Base-by-base conservation (phyloP, 768 basidiomycete genomes). In the Amylocystis lapponica region DNA sequence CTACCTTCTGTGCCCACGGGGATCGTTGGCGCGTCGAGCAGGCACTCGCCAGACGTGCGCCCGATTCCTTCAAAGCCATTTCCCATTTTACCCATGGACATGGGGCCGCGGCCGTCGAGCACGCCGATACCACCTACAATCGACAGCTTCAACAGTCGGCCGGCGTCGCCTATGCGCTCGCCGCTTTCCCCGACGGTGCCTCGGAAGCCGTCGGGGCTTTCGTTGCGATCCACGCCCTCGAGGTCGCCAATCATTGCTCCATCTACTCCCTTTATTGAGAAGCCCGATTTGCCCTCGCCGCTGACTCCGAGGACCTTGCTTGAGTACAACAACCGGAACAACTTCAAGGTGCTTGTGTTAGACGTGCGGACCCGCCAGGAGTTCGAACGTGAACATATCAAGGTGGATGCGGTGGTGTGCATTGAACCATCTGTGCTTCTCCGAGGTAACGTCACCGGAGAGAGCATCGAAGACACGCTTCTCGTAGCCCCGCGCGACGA, bases 331-430 rank as follows among this genome's bases (percentile, higher is more conserved):
- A 61, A 76, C 48, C 61, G 68, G 30, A 57, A 61, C 5, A 61
- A 65, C n/a, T 54, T 70, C 42, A 76, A 78, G 39, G 76, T 90
- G 3, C 70, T 97, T 2, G 53, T 96, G 12, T 72, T 97, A 16
- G 94, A 96, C 59, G 78, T 93, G 16, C 75, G 94, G n/a, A 71
- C 77, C 14, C 74, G 89, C 23, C 79, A 75, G 9, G 85, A 86
- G 36, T 94, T 86, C 54, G 79, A 90, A 48, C 64, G 56, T 14
- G 88, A 83, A 41, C 81, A 84, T 47, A 84, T 96, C 45, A 76
- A 71, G 42, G 73, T 68, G 3, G 69, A 78, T 48, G 76, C 83
- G 6, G 72, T 86, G 2, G 81, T 92, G 1, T 94, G 91, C 63
- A 71, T 96, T 17, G 93, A 97, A 62, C 91, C 93, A 5, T 74